These are phyloP conservation scores for Hypoxylon rickii DNA, from an alignment of 495 filamentous ascomycete species.

Conservation along the genomic window DNA sequence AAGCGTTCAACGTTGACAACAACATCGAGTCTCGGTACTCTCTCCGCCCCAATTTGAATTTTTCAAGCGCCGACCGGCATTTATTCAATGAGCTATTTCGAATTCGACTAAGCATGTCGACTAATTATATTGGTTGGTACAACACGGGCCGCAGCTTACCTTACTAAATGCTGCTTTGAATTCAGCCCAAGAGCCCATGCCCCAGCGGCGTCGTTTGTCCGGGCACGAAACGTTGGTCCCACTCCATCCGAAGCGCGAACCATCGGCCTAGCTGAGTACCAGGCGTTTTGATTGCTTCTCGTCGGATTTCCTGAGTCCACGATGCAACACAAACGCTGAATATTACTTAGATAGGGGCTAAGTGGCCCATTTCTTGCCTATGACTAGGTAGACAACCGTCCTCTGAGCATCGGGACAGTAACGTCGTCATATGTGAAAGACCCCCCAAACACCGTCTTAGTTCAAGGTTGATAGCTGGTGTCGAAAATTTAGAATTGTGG, in stretches of 20 bases:
- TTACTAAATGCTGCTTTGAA: constrained; percentile 2
- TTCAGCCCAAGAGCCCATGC: neutral
- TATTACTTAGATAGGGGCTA: neutral
- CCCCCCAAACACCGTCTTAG: neutral
- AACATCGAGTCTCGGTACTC: no score
- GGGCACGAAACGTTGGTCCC: constrained; percentile 6
- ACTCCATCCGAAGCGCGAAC: constrained; percentile 7
- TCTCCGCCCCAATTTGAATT: no score
- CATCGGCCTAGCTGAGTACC: constrained; percentile 11
- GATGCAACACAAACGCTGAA: neutral
- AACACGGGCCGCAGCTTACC: constrained; percentile 13
- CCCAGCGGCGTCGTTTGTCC: constrained; percentile 9
- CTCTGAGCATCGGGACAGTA: neutral
- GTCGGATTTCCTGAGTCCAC: constrained; percentile 5
- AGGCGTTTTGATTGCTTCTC: constrained; percentile 2
- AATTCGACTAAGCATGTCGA: neutral
- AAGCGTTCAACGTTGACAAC: no score
- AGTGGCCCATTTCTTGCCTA: constrained; percentile 8
- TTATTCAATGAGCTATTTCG: neutral
- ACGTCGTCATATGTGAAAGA: neutral
- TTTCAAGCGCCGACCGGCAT: neutral
- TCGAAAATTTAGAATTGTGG: neutral
- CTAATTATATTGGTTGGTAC: constrained; percentile 3
- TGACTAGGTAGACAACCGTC: neutral
- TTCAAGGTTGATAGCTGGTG: neutral